These are phyloP conservation scores for Xerocomus potaroensis DNA, from an alignment of 768 basidiomycete genomes.

Conservation along the genomic window DNA sequence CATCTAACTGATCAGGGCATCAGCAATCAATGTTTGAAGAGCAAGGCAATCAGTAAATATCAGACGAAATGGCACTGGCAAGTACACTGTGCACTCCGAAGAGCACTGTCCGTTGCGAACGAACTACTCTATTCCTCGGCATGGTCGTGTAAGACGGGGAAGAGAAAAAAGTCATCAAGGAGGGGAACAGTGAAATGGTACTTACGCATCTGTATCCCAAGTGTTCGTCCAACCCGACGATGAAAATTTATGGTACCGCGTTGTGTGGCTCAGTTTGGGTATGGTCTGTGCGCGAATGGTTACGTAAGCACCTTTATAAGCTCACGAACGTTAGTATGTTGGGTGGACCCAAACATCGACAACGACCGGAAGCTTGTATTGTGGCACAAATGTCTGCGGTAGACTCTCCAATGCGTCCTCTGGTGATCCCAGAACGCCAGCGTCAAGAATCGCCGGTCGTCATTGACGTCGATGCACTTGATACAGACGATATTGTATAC, in stretches of 20 bases:
- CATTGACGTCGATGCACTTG: conserved; percentile 44
- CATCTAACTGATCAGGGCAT: conserved; percentile 8
- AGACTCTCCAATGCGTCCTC: conserved; percentile 6
- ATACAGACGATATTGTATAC: conserved; percentile 31
- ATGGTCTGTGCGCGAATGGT: conserved; percentile 31
- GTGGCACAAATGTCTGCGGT: conserved; percentile 18
- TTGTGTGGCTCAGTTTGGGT: conserved; percentile 26
- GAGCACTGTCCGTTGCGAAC: conserved; percentile 73
- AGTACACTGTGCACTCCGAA: conserved; percentile 67
- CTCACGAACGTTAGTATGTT: not conserved
- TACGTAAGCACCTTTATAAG: conserved; percentile 24
- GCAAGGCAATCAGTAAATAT: conserved; percentile 24
- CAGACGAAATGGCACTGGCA: conserved; percentile 90
- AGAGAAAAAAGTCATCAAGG: conserved; percentile 78
- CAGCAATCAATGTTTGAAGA: conserved; percentile 9
- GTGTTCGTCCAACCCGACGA: not conserved
- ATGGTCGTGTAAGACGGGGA: conserved; percentile 91
- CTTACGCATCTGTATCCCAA: too few relatives aligned
- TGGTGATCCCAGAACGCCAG: conserved; percentile 10
- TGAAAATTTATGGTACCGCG: conserved; percentile 27
- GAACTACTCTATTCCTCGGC: conserved; percentile 76
- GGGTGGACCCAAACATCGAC: conserved; percentile 18
- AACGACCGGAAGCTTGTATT: conserved; percentile 7
- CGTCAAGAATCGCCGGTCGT: conserved; percentile 27
- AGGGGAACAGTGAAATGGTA: conserved; percentile 2